A percentile compares a stretch with the other conserved stretches of the same genome.
phyloP scores from a whole-genome alignment of 1,139 yeast species.

The Kurtzmaniella quercitrusa region DNA sequence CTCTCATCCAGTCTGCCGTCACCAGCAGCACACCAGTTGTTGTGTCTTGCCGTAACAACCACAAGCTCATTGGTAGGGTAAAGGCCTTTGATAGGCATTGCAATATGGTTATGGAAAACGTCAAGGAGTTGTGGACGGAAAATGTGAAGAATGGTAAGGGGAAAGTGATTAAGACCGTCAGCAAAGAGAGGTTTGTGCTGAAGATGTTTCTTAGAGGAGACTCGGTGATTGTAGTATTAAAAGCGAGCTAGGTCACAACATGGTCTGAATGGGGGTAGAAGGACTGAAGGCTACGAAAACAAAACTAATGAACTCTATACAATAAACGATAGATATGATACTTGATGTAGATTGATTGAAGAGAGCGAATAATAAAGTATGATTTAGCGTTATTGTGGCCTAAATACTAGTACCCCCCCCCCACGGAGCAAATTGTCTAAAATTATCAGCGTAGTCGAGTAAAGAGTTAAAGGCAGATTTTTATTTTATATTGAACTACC shows the following conservation, averaged over 20 bases:
- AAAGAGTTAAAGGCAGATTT: no score
- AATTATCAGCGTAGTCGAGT: no score
- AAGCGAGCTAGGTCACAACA: conserved; percentile 26
- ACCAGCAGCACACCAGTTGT: conserved; percentile 72
- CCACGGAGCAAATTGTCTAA: no score
- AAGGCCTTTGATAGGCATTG: conserved; percentile 96
- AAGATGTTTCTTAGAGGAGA: conserved; percentile 95
- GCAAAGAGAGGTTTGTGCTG: conserved; percentile 81
- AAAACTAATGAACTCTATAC: background rate
- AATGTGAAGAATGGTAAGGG: conserved; percentile 61
- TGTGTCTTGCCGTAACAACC: conserved; percentile 89
- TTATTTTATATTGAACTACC: no score
- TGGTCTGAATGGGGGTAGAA: background rate
- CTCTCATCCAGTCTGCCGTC: conserved; percentile 77
- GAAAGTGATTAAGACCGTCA: conserved; percentile 63
- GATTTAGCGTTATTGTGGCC: no score
- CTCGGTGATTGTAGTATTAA: conserved; percentile 81
- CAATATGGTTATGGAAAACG: conserved; percentile 87
- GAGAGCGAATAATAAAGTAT: no score
- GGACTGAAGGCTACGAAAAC: background rate
- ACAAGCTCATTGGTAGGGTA: conserved; percentile 82
- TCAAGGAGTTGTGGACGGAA: conserved; percentile 89
- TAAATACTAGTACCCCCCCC: no score
- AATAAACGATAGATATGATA: background rate
- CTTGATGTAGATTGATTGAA: background rate